A percentile compares a stretch with the other conserved stretches of the same genome.
These are phyloP conservation scores for Nothophytophthora sp. DNA, from an alignment of 352 stramenopile species.

Conservation along the genomic window DNA sequence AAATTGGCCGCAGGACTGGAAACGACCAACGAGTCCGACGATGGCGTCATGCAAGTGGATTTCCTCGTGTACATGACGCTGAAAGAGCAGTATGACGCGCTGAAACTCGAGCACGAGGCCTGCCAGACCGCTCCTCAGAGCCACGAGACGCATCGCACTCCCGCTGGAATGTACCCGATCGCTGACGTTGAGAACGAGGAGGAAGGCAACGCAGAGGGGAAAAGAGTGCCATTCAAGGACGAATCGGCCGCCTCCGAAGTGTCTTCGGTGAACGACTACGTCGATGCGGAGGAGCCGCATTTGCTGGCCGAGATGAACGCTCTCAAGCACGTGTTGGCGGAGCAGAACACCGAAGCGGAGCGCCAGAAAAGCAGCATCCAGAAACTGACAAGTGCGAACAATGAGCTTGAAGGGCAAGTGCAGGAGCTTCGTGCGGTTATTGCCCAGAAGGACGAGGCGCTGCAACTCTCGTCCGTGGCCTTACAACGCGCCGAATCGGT, in stretches of 20 bases:
- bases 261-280: conserved; percentile 58
- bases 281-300: conserved; percentile 58
- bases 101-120: conserved; percentile 51
- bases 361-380: conserved; percentile 21
- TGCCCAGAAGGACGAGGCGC: conserved; percentile 21
- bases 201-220: conserved; percentile 13
- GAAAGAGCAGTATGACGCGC: conserved; percentile 49
- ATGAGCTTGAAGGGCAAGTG: conserved; percentile 21
- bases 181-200: conserved; percentile 28
- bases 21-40: conserved; percentile 25
- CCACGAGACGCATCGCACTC: background rate
- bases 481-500: conserved; percentile 17
- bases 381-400: conserved; percentile 21
- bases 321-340: conserved; percentile 35
- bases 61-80: conserved; percentile 52
- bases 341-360: conserved; percentile 19
- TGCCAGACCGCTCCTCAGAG: conserved; percentile 11
- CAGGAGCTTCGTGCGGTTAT: conserved; percentile 16
- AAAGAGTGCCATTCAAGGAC: conserved; percentile 15
- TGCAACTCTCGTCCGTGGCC: conserved; percentile 18
- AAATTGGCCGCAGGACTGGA: conserved; percentile 35
- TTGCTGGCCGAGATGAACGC: conserved; percentile 52
- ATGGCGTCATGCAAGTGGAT: conserved; percentile 52
- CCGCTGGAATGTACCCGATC: conserved; percentile 15
- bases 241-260: conserved; percentile 46